Conservation (phyloP, 768 basidiomycete species). For the Pulveroboletus sp. region DNA sequence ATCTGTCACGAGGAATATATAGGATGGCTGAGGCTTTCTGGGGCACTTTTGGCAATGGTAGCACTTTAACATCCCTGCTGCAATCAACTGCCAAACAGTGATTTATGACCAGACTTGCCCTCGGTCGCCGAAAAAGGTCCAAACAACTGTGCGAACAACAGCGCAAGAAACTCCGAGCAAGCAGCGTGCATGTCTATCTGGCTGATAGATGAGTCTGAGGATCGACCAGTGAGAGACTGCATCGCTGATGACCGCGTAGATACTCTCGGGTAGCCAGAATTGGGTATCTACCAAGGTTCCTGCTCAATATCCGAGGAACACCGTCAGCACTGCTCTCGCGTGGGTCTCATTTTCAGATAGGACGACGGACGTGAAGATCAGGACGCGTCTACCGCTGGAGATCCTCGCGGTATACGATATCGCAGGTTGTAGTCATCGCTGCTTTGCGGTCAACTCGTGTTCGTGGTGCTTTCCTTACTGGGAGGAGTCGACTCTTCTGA, state of each 20-base stretch:
- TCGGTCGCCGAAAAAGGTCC: too few relatives aligned
- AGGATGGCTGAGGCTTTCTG: conserved; percentile 37
- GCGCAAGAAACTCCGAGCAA: too few relatives aligned
- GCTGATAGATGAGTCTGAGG: conserved; percentile 32
- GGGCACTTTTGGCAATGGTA: conserved; percentile 35
- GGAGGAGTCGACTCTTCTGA: conserved; percentile 33
- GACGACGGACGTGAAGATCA: conserved; percentile 27
- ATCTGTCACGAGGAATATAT: conserved; percentile 34
- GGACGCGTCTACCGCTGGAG: conserved; percentile 37
- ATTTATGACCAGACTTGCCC: neutral
- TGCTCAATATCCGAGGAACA: conserved; percentile 40
- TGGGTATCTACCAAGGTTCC: conserved; percentile 35
- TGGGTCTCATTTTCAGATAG: conserved; percentile 21
- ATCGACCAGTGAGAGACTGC: conserved; percentile 4
- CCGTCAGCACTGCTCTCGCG: conserved; percentile 35
- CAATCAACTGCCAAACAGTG: conserved; percentile 21
- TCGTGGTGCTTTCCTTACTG: conserved; percentile 30
- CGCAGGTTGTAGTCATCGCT: conserved; percentile 19
- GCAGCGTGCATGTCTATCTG: conserved; percentile 27
- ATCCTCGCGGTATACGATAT: conserved; percentile 41
- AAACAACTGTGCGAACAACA: too few relatives aligned
- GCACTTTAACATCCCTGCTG: too few relatives aligned
- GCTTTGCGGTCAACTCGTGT: conserved; percentile 4
- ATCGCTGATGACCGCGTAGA: conserved; percentile 29
- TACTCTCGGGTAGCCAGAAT: conserved; percentile 38